Evolutionary conservation across 768 basidiomycete species (phyloP).

Genomic region (Epithele typhae): DNA sequence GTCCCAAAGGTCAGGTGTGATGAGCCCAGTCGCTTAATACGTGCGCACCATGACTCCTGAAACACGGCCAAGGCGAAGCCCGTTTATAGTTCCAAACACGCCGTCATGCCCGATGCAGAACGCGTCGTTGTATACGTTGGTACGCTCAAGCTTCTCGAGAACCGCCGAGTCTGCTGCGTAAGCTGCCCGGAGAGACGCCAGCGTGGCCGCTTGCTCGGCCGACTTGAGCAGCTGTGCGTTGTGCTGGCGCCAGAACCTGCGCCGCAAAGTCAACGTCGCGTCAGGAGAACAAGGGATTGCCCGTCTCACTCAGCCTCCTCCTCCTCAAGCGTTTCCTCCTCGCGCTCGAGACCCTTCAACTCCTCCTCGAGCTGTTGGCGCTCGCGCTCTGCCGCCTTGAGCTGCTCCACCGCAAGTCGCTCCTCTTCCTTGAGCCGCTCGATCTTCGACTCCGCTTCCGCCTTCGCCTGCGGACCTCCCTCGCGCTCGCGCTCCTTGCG

Average conservation of each 20-base stretch:
- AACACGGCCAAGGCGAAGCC: slow-evolving; percentile 84
- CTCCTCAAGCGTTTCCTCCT: slow-evolving; percentile 72
- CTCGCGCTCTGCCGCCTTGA: slow-evolving; percentile 74
- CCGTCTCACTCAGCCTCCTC: slow-evolving; percentile 76
- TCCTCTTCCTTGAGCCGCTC: slow-evolving; percentile 69
- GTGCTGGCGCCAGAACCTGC: slow-evolving; percentile 79
- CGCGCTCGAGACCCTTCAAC: slow-evolving; percentile 61
- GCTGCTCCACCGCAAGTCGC: slow-evolving; percentile 62
- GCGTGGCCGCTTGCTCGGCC: slow-evolving; percentile 63
- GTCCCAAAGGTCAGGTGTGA: neutral
- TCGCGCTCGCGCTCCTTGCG: slow-evolving; percentile 77
- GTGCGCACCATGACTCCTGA: slow-evolving; percentile 70
- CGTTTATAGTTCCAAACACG: slow-evolving; percentile 97
- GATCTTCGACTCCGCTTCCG: slow-evolving; percentile 70
- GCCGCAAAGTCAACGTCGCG: neutral
- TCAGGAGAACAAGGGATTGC: neutral
- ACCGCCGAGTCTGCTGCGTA: slow-evolving; percentile 74
- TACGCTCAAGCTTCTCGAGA: slow-evolving; percentile 80
- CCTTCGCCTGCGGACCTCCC: slow-evolving; percentile 42
- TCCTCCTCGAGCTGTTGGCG: slow-evolving; percentile 73
- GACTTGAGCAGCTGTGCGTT: slow-evolving; percentile 65
- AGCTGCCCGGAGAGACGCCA: slow-evolving; percentile 70
- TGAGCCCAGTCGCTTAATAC: too few species aligned
- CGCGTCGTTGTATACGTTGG: slow-evolving; percentile 94
- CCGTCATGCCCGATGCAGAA: slow-evolving; percentile 96